Base-by-base conservation (phyloP, 1,284 basidiomycete species). In the Sphagnurus paluster region DNA sequence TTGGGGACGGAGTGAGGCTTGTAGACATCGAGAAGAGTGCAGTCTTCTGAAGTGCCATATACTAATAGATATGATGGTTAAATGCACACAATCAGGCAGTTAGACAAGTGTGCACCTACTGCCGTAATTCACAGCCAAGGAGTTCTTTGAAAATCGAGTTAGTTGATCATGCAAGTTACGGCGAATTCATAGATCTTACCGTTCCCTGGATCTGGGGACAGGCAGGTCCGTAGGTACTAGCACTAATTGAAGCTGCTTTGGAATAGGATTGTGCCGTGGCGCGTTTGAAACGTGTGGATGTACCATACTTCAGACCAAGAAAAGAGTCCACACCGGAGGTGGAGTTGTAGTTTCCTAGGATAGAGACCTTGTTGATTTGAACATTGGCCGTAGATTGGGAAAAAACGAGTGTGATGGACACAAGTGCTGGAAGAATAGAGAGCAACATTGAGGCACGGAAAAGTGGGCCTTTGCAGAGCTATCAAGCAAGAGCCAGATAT, bases 161-260 rank as follows among this genome's bases (percentile, higher is more conserved):
- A 29, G 26, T 30, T 24, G 13, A 14, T 33, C n/a, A 44, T 14
- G 10, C 5, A 8, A 42, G 13, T 7, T 8, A 19, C n/a, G 19
- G 3, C 19, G n/a, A 10, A 34, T 5, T 17, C 2, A 11, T 24
- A 38, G 3, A 28, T 16, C 46, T 39, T 32, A 55, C 54, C 8
- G 52, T 56, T 38, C 56, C 54, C 14, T 50, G 43, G 33, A 58
- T 54, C 25, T 59, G 57, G 2, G 57, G 54, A 44, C 57, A 59
- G 3, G 56, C 54, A 10, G 52, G 54, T 6, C 51, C 54, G 40
- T 47, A 38, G 5, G 34, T 38, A n/a, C 48, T 54, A 11, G 49
- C 54, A 21, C 54, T 54, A 5, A 57, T 40, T 0, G 30, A 33
- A 3, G 21, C 42, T 1, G 26, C 14, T 1, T 16, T 40, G 9